Conservation (phyloP, 1,284 basidiomycete species). For the Sporisorium iseilematis-ciliati region DNA sequence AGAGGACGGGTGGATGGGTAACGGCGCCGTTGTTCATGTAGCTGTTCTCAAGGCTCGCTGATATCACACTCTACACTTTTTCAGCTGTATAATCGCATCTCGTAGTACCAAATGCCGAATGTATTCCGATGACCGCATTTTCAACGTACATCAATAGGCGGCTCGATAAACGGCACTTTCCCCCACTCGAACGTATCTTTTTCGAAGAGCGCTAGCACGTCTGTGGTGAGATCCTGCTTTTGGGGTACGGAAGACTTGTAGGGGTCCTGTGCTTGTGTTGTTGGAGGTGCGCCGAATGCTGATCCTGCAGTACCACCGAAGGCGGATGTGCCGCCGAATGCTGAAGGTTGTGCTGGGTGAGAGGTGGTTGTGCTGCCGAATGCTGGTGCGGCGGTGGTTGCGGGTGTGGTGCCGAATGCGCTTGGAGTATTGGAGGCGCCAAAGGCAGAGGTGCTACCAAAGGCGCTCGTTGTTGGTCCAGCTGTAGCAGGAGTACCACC, state of each 20-base stretch:
- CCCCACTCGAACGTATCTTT: constrained; percentile 39
- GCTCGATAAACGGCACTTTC: constrained; percentile 36
- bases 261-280: constrained; percentile 15
- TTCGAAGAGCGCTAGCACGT: constrained; percentile 30
- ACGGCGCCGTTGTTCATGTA: constrained; percentile 46
- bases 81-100: no score
- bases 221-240: constrained; percentile 25
- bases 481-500: constrained; percentile 18
- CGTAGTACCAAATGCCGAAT: no score
- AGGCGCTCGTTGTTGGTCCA: constrained; percentile 11
- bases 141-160: constrained; percentile 48
- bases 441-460: constrained; percentile 24
- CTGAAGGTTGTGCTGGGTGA: no score
- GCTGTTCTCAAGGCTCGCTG: constrained; percentile 26
- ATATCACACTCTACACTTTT: no score
- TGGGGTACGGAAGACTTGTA: constrained; percentile 28
- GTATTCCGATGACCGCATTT: not conserved
- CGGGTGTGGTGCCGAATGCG: constrained; percentile 18
- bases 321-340: constrained; percentile 14
- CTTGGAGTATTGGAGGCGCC: constrained; percentile 10
- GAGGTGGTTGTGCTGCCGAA: constrained; percentile 15
- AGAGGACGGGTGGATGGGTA: constrained; percentile 40
- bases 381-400: constrained; percentile 12
- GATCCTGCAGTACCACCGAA: not conserved
- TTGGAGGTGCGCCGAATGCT: not conserved